Base-by-base conservation (phyloP, 495 filamentous ascomycete species). In the Xylaria palmicola region DNA sequence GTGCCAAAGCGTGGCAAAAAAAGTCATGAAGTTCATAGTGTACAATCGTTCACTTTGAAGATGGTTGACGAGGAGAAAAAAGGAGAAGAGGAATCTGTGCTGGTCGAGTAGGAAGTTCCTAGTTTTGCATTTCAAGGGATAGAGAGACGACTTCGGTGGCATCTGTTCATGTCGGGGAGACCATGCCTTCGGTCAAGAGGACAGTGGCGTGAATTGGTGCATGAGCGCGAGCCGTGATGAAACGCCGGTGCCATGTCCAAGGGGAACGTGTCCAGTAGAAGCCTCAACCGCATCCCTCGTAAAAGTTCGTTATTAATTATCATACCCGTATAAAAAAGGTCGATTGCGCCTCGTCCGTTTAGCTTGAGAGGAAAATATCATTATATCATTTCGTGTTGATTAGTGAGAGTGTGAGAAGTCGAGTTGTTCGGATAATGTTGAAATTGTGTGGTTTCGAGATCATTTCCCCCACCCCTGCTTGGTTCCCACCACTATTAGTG, bases 401-500 rank as follows among this genome's bases (percentile, higher is more conserved):
- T 57, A 59, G 30, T 65, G 44, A 29, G 39, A 29, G 39, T 54
- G 40, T 45, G 62, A 65, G 59, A 56, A 29, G 48, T 60, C 19
- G 19, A 52, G 36, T 52, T 27, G 19, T 24, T 60, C 19, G 47
- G 27, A 15, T 7, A 27, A 24, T 29, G 47, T 22, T 40, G 19
- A n/a, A 17, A 43, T 48, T 7, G 30, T 32, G 20, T 7, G 29
- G n/a, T 27, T 54, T 22, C 45, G 13, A 48, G 37, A 49, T 65
- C 51, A 63, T 62, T 64, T 63, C 6, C 60, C 65, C 77, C 77
- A 80, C 51, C 68, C 66, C 53, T 80, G 68, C 30, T 67, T 67
- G 6, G 76, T 65, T 29, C 80, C 87, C 32, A 91, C 76, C 59
- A 86, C 80, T 58, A 84, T 82, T 26, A 90, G 78, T 17, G 79